Conservation (phyloP, 2,329 filamentous ascomycete species). For the Alternaria sp. region DNA sequence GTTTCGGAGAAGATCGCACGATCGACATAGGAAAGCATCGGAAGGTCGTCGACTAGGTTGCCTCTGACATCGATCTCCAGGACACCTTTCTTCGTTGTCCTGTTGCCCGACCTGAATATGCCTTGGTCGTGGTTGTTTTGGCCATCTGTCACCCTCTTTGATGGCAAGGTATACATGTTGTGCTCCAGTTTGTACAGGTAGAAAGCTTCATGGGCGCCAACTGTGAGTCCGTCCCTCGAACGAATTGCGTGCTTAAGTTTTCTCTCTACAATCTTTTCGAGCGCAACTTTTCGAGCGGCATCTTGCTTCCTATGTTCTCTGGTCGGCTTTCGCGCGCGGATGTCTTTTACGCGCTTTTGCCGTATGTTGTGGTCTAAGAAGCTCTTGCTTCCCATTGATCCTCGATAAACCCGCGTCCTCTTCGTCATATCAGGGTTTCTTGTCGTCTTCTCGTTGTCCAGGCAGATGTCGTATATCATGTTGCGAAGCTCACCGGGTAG, state of each 20-base stretch:
- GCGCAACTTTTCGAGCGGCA: background rate
- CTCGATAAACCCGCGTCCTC: background rate
- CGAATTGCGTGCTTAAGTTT: accelerated
- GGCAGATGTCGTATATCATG: background rate
- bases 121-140: background rate
- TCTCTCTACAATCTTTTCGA: background rate
- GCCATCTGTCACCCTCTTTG: background rate
- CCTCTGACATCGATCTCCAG: background rate
- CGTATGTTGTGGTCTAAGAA: background rate
- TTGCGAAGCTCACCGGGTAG: conserved; percentile 1
- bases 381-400: background rate
- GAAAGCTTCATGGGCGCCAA: background rate
- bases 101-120: background rate
- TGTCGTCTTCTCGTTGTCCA: background rate
- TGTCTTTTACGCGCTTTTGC: background rate
- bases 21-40: background rate
- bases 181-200: background rate
- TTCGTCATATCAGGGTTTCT: background rate
- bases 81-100: background rate
- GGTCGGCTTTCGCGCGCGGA: background rate
- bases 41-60: conserved; percentile 4
- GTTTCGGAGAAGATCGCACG: background rate
- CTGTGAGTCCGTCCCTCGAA: background rate
- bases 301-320: background rate
- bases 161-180: background rate